Base-by-base conservation (phyloP, 2,329 filamentous ascomycete genomes). In the Phialemoniopsis sp. region DNA sequence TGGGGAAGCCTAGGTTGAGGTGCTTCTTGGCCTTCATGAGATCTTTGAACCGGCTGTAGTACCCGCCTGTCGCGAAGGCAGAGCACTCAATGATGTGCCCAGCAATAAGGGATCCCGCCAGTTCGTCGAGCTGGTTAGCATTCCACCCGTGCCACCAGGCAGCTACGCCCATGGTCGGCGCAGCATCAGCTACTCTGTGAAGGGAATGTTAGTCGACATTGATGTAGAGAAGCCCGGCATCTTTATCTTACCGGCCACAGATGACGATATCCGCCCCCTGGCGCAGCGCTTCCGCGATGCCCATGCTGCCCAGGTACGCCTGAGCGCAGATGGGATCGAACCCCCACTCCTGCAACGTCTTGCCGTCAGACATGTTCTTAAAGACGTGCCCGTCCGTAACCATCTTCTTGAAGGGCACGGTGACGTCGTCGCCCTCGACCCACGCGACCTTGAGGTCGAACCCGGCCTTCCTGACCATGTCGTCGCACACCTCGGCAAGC, bases 381-480 rank as follows among this genome's bases (percentile, higher is more conserved):
- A 48, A 41, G 9, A 39, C 37, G 15, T 36, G 18, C 16, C 42
- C 37, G 7, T 39, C 13, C n/a, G 50, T 32, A 9, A 34, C 29
- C 37, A 47, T 37, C 15, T 38, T 38, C 32, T 36, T 36, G 4
- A 46, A 43, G 9, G 42, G 39, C 15, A 43, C 43, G 7, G 50
- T 46, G 14, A 58, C 54, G 28, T 59, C 56, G 41, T 60, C 58
- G 16, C 57, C 57, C 31, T 55, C 49, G 29, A 60, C 46, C 53
- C 55, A 59, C 9, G 50, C 57, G 17, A 60, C 56, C 32, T 56
- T 55, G 13, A 59, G 46, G 30, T 48, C 41, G 13, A 51, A 42
- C 0, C 50, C 52, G 17, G 43, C 37, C 13, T 46, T 40, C 19
- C 48, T 43, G 17, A 56, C 43, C 26, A 35, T 43, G 37, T 49